Percentiles rank a stretch among this genome's conserved stretches.
phyloP scores from a whole-genome alignment of 345 rosid species.

The Combretum micranthum region DNA sequence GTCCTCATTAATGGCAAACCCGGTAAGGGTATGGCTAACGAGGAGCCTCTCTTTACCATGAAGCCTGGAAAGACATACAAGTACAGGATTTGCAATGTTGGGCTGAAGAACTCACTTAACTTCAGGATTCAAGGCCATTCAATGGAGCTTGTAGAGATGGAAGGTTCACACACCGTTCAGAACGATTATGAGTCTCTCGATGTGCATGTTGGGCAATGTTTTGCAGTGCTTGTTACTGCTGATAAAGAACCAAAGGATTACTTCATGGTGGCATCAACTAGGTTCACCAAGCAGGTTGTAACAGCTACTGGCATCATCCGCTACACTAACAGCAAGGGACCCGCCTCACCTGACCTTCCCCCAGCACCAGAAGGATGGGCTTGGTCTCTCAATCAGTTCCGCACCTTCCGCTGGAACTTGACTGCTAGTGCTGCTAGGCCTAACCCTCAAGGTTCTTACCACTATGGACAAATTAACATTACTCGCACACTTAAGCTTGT shows the following conservation, averaged over 20 bases:
- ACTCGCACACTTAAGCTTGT: slow-evolving; percentile 29
- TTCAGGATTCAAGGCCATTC: slow-evolving; percentile 81
- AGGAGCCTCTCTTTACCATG: not conserved
- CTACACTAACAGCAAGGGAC: slow-evolving; percentile 21
- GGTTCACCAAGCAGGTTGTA: slow-evolving; percentile 38
- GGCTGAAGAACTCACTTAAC: slow-evolving; percentile 57
- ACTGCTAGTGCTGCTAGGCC: slow-evolving; percentile 38
- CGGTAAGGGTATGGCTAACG: too few species aligned
- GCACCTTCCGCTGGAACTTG: slow-evolving; percentile 37
- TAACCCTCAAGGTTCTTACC: slow-evolving; percentile 47
- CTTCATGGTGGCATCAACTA: slow-evolving; percentile 64
- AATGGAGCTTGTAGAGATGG: slow-evolving; percentile 46
- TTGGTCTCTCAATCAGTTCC: slow-evolving; percentile 36
- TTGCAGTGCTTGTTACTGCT: slow-evolving; percentile 60
- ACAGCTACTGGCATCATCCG: slow-evolving; percentile 51
- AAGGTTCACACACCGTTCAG: slow-evolving; percentile 82
- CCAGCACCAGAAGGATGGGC: slow-evolving; percentile 29
- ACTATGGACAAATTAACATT: slow-evolving; percentile 30
- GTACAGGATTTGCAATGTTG: slow-evolving; percentile 85
- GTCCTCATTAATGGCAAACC: too few species aligned
- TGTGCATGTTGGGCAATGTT: slow-evolving; percentile 81
- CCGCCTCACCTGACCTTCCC: slow-evolving; percentile 20
- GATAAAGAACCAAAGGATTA: slow-evolving; percentile 59
- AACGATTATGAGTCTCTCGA: slow-evolving; percentile 72
- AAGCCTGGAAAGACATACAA: slow-evolving; percentile 58